Conservation (phyloP, 2,329 filamentous ascomycete genomes). For the Arthrocladium fulminans region DNA sequence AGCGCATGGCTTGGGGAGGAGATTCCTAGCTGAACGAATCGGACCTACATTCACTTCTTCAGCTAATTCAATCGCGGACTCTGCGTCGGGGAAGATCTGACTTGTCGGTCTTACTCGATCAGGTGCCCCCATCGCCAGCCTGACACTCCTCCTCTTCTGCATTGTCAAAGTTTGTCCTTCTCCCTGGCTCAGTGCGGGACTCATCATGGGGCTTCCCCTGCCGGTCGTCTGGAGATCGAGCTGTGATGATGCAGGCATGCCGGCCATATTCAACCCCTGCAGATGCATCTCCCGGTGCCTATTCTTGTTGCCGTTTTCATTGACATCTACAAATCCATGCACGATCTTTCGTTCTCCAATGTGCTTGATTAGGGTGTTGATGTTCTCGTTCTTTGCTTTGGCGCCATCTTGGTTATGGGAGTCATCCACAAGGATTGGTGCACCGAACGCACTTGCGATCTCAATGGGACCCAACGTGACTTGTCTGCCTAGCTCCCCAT, state of each 20-base stretch:
- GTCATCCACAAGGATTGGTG: constrained; percentile 12
- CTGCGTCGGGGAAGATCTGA: neutral
- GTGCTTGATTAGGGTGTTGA: constrained; percentile 8
- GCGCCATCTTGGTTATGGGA: neutral
- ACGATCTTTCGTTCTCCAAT: constrained; percentile 9
- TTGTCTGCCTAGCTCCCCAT: constrained; percentile 22
- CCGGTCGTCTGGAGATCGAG: neutral
- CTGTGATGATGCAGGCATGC: neutral
- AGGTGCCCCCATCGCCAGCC: constrained; percentile 6
- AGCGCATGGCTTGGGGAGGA: too few relatives aligned
- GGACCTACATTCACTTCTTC: neutral
- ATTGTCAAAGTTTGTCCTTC: neutral
- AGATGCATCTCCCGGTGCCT: constrained; percentile 4
- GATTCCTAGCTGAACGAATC: neutral
- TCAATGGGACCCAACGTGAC: constrained; percentile 24
- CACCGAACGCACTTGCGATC: constrained; percentile 23
- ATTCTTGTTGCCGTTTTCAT: neutral
- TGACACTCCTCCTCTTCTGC: constrained; percentile 9
- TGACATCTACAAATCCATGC: constrained; percentile 10
- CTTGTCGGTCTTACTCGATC: constrained; percentile 4
- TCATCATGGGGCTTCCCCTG: neutral
- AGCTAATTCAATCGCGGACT: neutral
- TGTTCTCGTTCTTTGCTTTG: constrained; percentile 5
- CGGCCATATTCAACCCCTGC: neutral
- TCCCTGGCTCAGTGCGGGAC: neutral